Percentiles rank a stretch among this genome's conserved stretches.
Evolutionary conservation across 257 asterid species (phyloP).

Genomic region (Fraxinus quadrangulata): DNA sequence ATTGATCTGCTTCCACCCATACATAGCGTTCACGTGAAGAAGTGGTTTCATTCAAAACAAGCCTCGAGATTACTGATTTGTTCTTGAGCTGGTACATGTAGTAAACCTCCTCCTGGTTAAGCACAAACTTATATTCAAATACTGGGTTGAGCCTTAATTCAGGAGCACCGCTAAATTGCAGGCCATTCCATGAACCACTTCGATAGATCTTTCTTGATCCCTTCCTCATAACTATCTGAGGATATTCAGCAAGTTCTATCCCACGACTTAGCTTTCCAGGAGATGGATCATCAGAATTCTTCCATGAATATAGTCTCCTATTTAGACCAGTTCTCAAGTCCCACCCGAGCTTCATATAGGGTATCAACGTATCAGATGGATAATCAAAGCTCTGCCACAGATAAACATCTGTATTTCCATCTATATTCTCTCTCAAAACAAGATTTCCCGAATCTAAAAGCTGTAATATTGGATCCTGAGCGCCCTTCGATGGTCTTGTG

Average conservation of each 20-base stretch:
- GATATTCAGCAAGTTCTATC: not conserved
- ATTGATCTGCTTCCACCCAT: not conserved
- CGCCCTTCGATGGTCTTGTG: not conserved
- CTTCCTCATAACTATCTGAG: not conserved
- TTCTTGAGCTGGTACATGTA: not conserved
- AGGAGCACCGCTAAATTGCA: not conserved
- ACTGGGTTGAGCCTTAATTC: not conserved
- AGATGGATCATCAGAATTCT: slow-evolving; percentile 4
- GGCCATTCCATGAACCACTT: slow-evolving; percentile 6
- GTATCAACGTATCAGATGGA: slow-evolving; percentile 7
- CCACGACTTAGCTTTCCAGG: not conserved
- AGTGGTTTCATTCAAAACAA: not conserved
- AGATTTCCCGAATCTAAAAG: slow-evolving; percentile 4
- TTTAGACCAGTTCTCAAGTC: slow-evolving; percentile 8
- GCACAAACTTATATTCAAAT: not conserved
- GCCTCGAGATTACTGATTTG: not conserved
- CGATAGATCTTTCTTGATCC: not conserved
- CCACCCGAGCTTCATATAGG: slow-evolving; percentile 4
- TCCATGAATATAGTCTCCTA: not conserved
- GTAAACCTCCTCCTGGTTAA: not conserved
- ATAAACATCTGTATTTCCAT: not conserved
- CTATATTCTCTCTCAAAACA: not conserved
- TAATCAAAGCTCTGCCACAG: slow-evolving; percentile 9
- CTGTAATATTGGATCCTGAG: not conserved
- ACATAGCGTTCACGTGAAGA: not conserved